Base-by-base conservation (phyloP, 176 grass and related monocot species). In the Saccharum officinarum region DNA sequence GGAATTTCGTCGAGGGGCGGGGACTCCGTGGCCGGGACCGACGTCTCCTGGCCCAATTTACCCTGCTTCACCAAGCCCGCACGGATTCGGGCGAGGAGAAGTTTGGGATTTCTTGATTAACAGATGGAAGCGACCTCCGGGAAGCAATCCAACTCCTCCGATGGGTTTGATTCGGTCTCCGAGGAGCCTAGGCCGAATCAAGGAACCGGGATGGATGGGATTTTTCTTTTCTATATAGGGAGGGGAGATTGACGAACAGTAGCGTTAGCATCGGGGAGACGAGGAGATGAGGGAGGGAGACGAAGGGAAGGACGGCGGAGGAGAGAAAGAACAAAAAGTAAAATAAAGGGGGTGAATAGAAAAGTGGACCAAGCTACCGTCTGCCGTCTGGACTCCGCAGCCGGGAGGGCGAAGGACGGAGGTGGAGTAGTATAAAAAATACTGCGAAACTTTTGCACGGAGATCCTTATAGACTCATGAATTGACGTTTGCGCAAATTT, bases 51-150 rank as follows among this genome's bases (percentile, higher is more conserved):
- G 22, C 75, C 84, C 47, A 83, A 90, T 80, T 69, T 33, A 65
- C 71, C 59, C 80, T n/a, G 84, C 40, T 91, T 76, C 69, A 87
- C 89, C 85, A 84, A 50, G 59, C 81, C 85, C 39, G 13, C 80
- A 87, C 74, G 80, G 76, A 91, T 84, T 82, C 68, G 88, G 71
- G 31, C 5, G 1, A 17, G 33, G 78, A 22, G 65, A 68, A 70
- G 47, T 80, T 85, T 50, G 71, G 88, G 83, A 61, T 81, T 84
- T 64, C 80, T 68, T 69, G 75, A 75, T 73, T 54, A 25, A 22
- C 23, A 71, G 78, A 82, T 15, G 76, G 89, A 91, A 79, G 67
- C 69, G 69, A 87, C 74, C 80, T 79, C 80, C 80, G 46, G 79
- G 73, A 70, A 54, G 79, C 63, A 87, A 87, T 73, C 84, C 14